phyloP scores from a whole-genome alignment of 1,284 basidiomycete genomes.

The Jaminaea rosea region DNA sequence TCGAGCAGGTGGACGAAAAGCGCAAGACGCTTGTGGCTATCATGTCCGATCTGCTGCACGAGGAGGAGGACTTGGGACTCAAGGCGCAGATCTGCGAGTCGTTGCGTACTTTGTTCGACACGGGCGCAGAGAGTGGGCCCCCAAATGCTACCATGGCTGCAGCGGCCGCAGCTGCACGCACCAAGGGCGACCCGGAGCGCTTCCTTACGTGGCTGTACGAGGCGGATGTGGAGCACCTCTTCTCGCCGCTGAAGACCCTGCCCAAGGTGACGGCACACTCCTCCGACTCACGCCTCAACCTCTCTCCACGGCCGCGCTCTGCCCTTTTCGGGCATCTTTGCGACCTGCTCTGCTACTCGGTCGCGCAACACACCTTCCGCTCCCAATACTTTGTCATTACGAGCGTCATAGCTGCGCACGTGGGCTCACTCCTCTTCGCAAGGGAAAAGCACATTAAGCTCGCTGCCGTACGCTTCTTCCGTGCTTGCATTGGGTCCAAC shows the following conservation, averaged over 20 bases:
- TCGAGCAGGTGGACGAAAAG: constrained; percentile 63
- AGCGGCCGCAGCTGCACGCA: constrained; percentile 6
- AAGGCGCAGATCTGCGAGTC: constrained; percentile 85
- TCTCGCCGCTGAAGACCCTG: constrained; percentile 68
- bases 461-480: constrained; percentile 69
- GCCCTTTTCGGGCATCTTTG: constrained; percentile 52
- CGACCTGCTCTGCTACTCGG: constrained; percentile 81
- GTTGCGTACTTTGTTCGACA: constrained; percentile 73
- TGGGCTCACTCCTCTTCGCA: constrained; percentile 54
- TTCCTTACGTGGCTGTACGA: constrained; percentile 89
- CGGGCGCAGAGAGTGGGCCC: constrained; percentile 28
- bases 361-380: constrained; percentile 69
- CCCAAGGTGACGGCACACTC: constrained; percentile 56
- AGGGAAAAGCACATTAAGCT: constrained; percentile 72
- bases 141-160: constrained; percentile 4
- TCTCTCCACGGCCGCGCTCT: constrained; percentile 12
- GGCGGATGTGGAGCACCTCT: constrained; percentile 62
- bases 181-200: constrained; percentile 54
- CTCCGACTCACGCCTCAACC: constrained; percentile 1
- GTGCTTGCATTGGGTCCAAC: constrained; percentile 69
- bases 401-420: constrained; percentile 30
- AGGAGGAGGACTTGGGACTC: constrained; percentile 69
- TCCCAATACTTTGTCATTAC: constrained; percentile 77
- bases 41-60: constrained; percentile 61
- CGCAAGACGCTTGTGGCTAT: constrained; percentile 18